Evolutionary conservation across 2,329 filamentous ascomycete species (phyloP), one percentile per base, ranked within the genome.

Genomic region (Hysterium pulicare): DNA sequence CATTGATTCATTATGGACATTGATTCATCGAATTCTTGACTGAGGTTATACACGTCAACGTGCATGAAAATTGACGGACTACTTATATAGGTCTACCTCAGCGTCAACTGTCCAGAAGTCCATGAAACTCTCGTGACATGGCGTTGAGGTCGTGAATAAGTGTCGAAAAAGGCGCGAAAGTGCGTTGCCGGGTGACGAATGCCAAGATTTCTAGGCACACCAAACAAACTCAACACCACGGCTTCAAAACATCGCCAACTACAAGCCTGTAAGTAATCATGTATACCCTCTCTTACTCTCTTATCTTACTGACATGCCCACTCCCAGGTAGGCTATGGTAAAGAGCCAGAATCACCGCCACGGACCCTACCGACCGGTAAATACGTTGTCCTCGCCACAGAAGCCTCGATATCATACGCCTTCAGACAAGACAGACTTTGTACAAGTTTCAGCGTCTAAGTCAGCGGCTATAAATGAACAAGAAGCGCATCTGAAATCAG

Each of bases 321-420:
- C n/a, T n/a, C n/a, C n/a, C n/a, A n/a, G n/a, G 24, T 8, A 23
- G 16, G n/a, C 7, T 28, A 45, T 33, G 39, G 20, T 35, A 13
- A 37, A 42, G 21, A 42, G 24, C 10, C 33, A 30, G 2, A 17
- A 42, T 24, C 30, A 22, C 26, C 28, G 62, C 40, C 55, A 59
- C 40, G 57, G 59, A 26, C 55, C 58, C 15, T 64, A 61, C 33
- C 58, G 57, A 34, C 64, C 61, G 6, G 42, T 64, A 33, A 53
- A 67, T 43, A 67, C 59, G 4, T 49, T 67, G 5, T 53, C 58
- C 7, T 64, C 59, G 11, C 53, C 56, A 8, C 55, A 61, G 44
- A 61, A 57, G 24, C 36, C 20, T 1, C 37, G 31, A 22, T 21
- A 15, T 37, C n/a, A 33, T 20, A 30, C n/a, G 9, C 37, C 39